Evolutionary conservation across 1,284 basidiomycete species (phyloP), one percentile per base, ranked within the genome.

Genomic region (Ceratobasidium sp.): DNA sequence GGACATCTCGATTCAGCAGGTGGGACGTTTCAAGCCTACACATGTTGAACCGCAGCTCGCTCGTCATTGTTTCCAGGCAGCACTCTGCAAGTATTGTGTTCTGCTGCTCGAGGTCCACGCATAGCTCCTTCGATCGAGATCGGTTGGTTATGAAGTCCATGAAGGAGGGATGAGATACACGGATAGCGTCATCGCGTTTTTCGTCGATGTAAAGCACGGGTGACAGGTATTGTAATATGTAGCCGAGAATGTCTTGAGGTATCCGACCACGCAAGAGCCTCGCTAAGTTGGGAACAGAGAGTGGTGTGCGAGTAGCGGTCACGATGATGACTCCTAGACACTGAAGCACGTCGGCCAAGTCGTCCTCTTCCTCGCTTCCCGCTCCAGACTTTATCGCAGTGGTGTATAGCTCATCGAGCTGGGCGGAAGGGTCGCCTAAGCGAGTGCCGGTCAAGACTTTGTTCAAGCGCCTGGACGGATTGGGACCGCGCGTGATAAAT

Each of bases 151-250:
- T 50, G 27, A 54, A 78, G 23, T 78, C 73, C 12, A 57, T 44
- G 41, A 78, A 78, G n/a, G 78, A 78, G 0, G 66, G 66, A 46
- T 76, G 78, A 8, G 55, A n/a, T n/a, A n/a, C n/a, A n/a, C n/a
- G n/a, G n/a, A n/a, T n/a, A n/a, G n/a, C n/a, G n/a, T n/a, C n/a
- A 78, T 33, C 64, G 3, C 8, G 55, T 2, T 52, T 14, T 33
- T 66, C 30, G 35, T 73, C 66, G 4, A 68, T 35, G 18, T 75
- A 54, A 8, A 78, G 30, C 46, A 78, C 78, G 0, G 78, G 76
- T 33, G 50, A 62, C 10, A 78, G 65, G 16, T 46, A 27, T 5
- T 23, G 30, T 16, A 76, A 30, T 33, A 74, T 48, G n/a, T 20
- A 44, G 0, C 46, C 20, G 0, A 78, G 48, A 5, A 30, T 46